Base-by-base conservation (phyloP, 108 stramenopile species). In the Epipyxis sp. region DNA sequence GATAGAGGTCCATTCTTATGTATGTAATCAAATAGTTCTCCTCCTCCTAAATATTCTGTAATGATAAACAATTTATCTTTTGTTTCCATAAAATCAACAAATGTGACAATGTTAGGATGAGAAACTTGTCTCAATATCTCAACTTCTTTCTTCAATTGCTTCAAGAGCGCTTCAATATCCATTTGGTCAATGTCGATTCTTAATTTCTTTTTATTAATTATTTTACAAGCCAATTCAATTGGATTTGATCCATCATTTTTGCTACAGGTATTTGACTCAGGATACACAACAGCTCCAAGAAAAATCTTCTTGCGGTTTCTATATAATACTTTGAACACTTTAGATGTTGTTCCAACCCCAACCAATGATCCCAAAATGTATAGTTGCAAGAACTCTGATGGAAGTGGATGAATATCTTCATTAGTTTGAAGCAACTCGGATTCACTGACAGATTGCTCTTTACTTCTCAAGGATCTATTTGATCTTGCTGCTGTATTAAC, bases 31-130 rank as follows among this genome's bases (percentile, higher is more conserved):
- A 77, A 77, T 35, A 77, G 34, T 34, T 77, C 76, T 35, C 76
- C 76, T 25, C 76, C 76, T 20, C 32, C 59, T 58, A 77, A 3
- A 35, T 34, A 34, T 59, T 77, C 76, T 59, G 59, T 77, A 30
- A 77, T 34, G 0, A 77, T 59, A 34, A 77, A 57, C 59, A 77
- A 27, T 10, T 44, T 41, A 59, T 44, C 41, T 30, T 29, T 59
- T 32, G 76, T 57, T 29, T 77, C 76, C 16, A 77, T 29, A 35
- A 77, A 58, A 29, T 77, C 76, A 29, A 59, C 41, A 34, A 57
- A 77, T 20, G 34, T 32, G 76, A 77, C 76, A 1, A 77, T 77
- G 1, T 77, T 41, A 29, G 76, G 76, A 59, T 77, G 76, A 59
- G 59, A 32, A 6, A 77, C 39, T 34, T 39, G 76, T 32, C 59